phyloP scores from a whole-genome alignment of 257 asterid genomes.

The Fraxinus pennsylvanica region DNA sequence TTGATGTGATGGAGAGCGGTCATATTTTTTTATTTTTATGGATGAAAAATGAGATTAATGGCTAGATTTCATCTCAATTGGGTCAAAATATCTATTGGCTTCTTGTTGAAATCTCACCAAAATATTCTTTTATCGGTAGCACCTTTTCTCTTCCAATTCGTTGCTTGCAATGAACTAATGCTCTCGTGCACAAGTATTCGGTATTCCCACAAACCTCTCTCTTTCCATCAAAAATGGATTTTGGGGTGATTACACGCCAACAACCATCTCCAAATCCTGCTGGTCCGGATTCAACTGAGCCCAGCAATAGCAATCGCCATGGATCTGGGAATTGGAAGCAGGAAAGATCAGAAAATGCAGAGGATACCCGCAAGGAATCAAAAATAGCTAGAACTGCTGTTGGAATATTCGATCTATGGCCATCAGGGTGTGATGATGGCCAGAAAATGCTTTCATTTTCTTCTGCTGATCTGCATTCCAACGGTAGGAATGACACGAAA shows the following conservation, averaged over 20 bases:
- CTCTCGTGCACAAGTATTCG: conserved; percentile 15
- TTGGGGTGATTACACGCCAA: conserved; percentile 37
- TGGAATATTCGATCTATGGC: conserved; percentile 49
- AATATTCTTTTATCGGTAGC: too few species aligned
- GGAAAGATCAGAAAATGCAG: conserved; percentile 39
- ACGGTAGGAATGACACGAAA: conserved; percentile 22
- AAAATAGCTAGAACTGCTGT: conserved; percentile 34
- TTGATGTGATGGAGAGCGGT: too few species aligned
- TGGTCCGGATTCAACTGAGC: conserved; percentile 27
- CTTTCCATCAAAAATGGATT: conserved; percentile 38
- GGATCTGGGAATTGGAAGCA: conserved; percentile 46
- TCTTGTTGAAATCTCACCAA: too few species aligned
- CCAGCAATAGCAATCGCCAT: conserved; percentile 28
- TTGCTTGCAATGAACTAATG: conserved; percentile 48
- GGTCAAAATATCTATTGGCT: too few species aligned
- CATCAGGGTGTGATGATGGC: conserved; percentile 38
- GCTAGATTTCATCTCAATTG: too few species aligned
- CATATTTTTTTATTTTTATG: too few species aligned
- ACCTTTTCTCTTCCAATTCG: conserved; percentile 20
- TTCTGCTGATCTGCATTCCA: conserved; percentile 35
- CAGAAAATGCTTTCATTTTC: conserved; percentile 56
- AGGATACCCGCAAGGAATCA: conserved; percentile 34
- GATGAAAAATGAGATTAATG: too few species aligned
- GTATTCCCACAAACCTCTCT: conserved; percentile 20
- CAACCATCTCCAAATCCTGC: conserved; percentile 28